Evolutionary conservation across 345 rosid species (phyloP).

Genomic region (Nasturtium officinale): DNA sequence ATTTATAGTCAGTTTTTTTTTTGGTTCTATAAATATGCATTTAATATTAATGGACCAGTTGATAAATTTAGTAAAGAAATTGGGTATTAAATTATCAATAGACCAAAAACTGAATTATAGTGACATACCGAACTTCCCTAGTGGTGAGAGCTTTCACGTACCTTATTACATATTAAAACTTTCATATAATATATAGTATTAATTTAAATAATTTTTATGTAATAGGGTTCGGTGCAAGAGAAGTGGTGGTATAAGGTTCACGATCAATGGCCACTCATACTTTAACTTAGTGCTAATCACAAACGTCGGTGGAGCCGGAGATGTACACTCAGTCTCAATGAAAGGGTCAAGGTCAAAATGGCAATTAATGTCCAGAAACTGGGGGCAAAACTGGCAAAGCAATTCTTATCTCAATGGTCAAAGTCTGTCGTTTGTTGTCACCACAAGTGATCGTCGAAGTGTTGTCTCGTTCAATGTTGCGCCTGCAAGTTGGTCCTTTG

Average conservation of each 20-base stretch:
- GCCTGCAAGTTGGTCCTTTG: constrained; percentile 70
- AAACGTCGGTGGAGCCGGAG: constrained; percentile 82
- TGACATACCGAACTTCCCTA: constrained; percentile 6
- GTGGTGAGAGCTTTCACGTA: constrained; percentile 13
- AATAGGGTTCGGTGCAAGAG: constrained; percentile 63
- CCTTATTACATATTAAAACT: neutral
- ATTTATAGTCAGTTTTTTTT: constrained; percentile 4
- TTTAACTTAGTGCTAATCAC: constrained; percentile 72
- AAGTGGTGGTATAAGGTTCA: constrained; percentile 73
- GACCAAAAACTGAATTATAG: neutral
- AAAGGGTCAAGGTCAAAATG: constrained; percentile 67
- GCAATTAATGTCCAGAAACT: constrained; percentile 78
- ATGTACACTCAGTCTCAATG: constrained; percentile 61
- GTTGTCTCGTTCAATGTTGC: constrained; percentile 70
- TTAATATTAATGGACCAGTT: constrained; percentile 31
- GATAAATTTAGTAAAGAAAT: constrained; percentile 31
- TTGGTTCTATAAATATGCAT: constrained; percentile 27
- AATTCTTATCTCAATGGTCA: constrained; percentile 76
- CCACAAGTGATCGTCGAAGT: constrained; percentile 63
- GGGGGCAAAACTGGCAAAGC: constrained; percentile 94
- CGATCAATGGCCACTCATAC: constrained; percentile 78
- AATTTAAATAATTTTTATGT: neutral
- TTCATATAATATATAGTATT: neutral
- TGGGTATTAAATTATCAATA: constrained; percentile 18
- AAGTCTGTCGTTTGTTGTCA: constrained; percentile 67